Evolutionary conservation across 805 yeast genomes (phyloP), one percentile per base, ranked within the genome.

Genomic region (Huiozyma sinensis): DNA sequence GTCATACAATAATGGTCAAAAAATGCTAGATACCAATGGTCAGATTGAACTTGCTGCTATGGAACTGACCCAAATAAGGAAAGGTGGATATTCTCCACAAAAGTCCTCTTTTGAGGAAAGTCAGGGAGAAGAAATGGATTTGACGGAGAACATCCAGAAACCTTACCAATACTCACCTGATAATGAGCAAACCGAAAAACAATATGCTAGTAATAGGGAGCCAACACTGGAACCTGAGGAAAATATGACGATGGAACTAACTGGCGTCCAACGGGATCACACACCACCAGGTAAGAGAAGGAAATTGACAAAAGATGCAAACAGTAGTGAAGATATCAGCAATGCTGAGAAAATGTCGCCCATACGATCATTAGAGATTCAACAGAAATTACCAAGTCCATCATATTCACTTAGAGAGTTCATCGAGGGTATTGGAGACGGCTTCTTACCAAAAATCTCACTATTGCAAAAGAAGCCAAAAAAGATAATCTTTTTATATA

Each of bases 311-410:
- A 12, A 11, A 34, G 37, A 34, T 10, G 8, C 10, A 11, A 12
- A 17, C 8, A 34, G 13, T 34, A n/a, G 12, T 12, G 12, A 9
- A 10, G 17, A 39, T 58, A 6, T 47, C 50, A 31, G 33, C 43
- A 31, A 55, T 52, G 57, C 39, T 33, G 63, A 58, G 39, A 53
- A 45, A 33, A 49, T 59, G 51, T 59, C 64, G 6, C 64, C 64
- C 6, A 52, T 57, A 11, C 47, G 41, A 27, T 31, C 33, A 9
- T 9, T 9, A 9, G 8, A 12, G 3, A 29, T 6, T 27, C 38
- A 33, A 11, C 33, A 12, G 12, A 36, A n/a, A 7, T 28, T 13
- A 10, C 13, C 10, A 27, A 7, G n/a, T 24, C 3, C 5, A 11
- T 38, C n/a, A 36, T 49, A 47, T 40, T 48, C 57, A 1, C 35